Conservation (phyloP, 2,329 filamentous ascomycete genomes). For the Penicillium sp. region DNA sequence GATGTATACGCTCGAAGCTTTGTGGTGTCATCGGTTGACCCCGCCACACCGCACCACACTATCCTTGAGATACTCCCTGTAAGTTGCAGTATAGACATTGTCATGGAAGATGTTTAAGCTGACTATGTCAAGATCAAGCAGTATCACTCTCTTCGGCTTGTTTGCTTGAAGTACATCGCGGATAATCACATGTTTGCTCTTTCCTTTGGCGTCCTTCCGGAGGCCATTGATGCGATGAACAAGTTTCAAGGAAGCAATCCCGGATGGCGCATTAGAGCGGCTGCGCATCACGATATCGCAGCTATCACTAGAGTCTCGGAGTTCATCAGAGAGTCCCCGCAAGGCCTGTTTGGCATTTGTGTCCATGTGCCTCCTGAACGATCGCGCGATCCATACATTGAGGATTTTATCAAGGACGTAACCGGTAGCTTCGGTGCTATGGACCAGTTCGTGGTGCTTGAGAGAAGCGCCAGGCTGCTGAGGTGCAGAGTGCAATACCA, state of each 20-base stretch:
- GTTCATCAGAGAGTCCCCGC: background rate
- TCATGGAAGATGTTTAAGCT: background rate
- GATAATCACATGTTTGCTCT: background rate
- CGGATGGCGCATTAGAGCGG: background rate
- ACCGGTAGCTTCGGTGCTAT: background rate
- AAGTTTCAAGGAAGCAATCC: background rate
- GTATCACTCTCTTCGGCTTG: background rate
- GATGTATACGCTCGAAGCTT: background rate
- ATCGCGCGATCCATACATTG: no score
- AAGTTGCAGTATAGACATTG: background rate
- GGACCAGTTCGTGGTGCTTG: background rate
- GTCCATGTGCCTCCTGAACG: background rate
- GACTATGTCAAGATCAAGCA: background rate
- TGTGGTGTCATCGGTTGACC: background rate
- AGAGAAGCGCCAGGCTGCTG: background rate
- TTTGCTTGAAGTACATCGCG: background rate
- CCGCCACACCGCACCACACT: background rate
- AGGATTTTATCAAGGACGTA: no score
- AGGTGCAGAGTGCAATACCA: slow-evolving; percentile 1
- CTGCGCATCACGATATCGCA: background rate
- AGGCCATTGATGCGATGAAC: background rate
- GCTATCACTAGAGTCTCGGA: background rate
- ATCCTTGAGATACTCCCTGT: background rate
- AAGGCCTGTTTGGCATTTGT: background rate
- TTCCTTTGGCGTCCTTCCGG: background rate